Percentiles rank a stretch among this genome's conserved stretches.
Conservation (phyloP, 192 early-diverging fungal species). For the Entrophospora sp. region DNA sequence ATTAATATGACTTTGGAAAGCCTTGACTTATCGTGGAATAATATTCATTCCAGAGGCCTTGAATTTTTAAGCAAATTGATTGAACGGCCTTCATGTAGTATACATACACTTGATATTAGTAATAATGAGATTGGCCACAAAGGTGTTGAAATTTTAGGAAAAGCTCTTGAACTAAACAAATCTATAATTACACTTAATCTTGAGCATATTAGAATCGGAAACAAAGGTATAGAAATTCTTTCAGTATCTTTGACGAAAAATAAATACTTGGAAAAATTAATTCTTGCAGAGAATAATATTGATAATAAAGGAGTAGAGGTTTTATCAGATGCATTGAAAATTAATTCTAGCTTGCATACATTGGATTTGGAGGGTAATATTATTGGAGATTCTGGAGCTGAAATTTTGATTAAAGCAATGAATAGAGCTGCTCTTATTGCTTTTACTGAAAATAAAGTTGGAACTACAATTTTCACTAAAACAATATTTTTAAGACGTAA, state of each 20-base stretch:
- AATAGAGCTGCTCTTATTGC: not conserved
- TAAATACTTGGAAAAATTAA: not conserved
- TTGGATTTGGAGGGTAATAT: not conserved
- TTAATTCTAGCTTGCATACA: not conserved
- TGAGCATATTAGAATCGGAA: constrained; percentile 6
- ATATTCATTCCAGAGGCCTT: constrained; percentile 10
- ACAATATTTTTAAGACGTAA: not conserved
- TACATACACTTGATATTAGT: constrained; percentile 6
- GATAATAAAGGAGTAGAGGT: not conserved
- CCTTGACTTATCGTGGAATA: constrained; percentile 17
- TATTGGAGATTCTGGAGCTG: not conserved
- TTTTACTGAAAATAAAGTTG: not conserved
- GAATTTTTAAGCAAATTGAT: constrained; percentile 2
- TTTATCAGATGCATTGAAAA: not conserved
- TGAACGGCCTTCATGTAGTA: not conserved
- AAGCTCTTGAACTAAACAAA: constrained; percentile 2
- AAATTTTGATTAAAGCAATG: not conserved
- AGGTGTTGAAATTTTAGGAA: constrained; percentile 17
- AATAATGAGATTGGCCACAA: constrained; percentile 18
- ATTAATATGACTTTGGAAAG: not conserved
- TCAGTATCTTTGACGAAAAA: constrained; percentile 1
- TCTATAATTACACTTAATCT: not conserved
- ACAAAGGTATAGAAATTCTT: not conserved
- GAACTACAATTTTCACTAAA: not conserved
- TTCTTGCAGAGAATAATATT: not conserved